A percentile compares a stretch with the other conserved stretches of the same genome.
phyloP scores from a whole-genome alignment of 129 eudicot species.

The Ambrosia artemisiifolia region DNA sequence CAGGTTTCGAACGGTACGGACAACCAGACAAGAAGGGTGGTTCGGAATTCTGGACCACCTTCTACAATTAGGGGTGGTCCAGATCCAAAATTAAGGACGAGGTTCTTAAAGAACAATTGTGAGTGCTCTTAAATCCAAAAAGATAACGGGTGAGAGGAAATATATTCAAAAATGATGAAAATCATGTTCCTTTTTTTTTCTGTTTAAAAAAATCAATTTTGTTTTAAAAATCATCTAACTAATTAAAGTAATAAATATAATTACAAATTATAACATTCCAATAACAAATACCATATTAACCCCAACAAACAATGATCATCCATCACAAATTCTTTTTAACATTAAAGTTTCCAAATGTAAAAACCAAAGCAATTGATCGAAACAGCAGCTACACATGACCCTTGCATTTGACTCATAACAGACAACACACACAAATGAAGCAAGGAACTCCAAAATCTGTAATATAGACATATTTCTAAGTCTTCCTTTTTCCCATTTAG shows the following conservation, averaged over 20 bases:
- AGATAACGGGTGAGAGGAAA: background rate
- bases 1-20: no score
- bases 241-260: background rate
- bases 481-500: slow-evolving; percentile 20
- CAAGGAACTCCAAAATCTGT: slow-evolving; percentile 27
- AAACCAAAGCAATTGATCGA: slow-evolving; percentile 23
- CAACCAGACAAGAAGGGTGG: no score
- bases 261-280: background rate
- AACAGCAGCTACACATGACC: slow-evolving; percentile 30
- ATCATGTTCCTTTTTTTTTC: background rate
- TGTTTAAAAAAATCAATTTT: background rate
- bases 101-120: background rate
- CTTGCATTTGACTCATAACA: slow-evolving; percentile 23
- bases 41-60: no score
- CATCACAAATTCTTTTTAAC: slow-evolving; percentile 5
- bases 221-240: background rate
- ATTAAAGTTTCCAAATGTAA: slow-evolving; percentile 17
- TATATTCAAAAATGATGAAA: background rate
- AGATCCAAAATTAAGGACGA: no score
- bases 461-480: slow-evolving; percentile 29
- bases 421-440: slow-evolving; percentile 23
- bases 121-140: no score
- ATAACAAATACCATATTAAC: background rate
- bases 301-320: background rate
- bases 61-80: no score